Evolutionary conservation across 1,284 basidiomycete genomes (phyloP).

Genomic region (Rhizoctonia solani): DNA sequence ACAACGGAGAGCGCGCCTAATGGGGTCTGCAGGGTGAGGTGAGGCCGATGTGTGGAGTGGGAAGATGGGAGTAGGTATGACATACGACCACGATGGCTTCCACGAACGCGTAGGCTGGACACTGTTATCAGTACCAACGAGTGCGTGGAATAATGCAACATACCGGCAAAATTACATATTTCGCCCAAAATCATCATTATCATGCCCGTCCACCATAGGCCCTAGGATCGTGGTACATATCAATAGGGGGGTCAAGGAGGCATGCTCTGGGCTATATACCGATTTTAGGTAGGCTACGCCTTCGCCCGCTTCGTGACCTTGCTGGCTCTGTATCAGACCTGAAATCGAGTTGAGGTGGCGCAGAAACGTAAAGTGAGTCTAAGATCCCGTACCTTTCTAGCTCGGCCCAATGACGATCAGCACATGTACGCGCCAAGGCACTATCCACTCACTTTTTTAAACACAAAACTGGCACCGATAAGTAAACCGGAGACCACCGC

Average conservation of each 20-base stretch:
- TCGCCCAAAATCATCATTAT: conserved; percentile 54
- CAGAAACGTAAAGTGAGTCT: conserved; percentile 74
- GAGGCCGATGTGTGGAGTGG: conserved; percentile 43
- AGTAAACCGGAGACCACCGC: conserved; percentile 84
- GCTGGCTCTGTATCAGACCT: conserved; percentile 42
- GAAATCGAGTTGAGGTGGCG: conserved; percentile 47
- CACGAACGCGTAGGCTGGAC: conserved; percentile 81
- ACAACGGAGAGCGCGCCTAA: conserved; percentile 96
- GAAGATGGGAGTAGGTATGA: conserved; percentile 43
- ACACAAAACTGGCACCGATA: conserved; percentile 90
- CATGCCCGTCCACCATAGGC: conserved; percentile 89
- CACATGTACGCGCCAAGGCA: background rate
- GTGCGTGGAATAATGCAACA: conserved; percentile 43
- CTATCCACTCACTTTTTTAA: conserved; percentile 81
- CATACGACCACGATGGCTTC: conserved; percentile 84
- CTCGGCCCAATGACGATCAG: conserved; percentile 4
- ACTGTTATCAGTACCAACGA: conserved; percentile 43
- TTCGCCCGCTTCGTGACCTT: conserved; percentile 72
- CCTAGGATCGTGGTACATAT: conserved; percentile 50
- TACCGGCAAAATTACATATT: conserved; percentile 81
- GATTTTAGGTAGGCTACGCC: conserved; percentile 93
- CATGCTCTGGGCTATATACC: conserved; percentile 20
- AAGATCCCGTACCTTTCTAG: conserved; percentile 36
- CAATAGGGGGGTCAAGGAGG: conserved; percentile 54
- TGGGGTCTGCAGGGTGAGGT: conserved; percentile 60